phyloP scores from a whole-genome alignment of 2,329 filamentous ascomycete genomes.

The Fusarium azukiicola region DNA sequence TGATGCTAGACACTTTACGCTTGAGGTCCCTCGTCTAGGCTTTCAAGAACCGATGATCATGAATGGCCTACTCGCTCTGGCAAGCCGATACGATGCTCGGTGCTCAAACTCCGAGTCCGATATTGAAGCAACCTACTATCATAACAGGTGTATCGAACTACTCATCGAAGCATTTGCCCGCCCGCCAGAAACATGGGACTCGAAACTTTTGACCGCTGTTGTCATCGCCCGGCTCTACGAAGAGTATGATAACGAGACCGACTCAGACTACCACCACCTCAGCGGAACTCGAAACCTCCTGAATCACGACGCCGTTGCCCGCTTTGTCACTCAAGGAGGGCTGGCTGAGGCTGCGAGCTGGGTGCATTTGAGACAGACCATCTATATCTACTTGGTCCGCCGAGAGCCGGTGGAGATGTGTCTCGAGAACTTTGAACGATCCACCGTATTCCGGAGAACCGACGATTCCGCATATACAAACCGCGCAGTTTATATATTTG shows the following conservation, averaged over 20 bases:
- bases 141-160: neutral
- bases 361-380: slow-evolving; percentile 7
- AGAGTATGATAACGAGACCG: neutral
- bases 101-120: neutral
- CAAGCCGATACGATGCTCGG: slow-evolving; percentile 9
- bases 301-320: slow-evolving; percentile 2
- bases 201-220: neutral
- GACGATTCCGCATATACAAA: slow-evolving; percentile 8
- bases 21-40: neutral
- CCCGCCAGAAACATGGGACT: neutral
- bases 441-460: neutral
- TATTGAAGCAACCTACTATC: slow-evolving; percentile 6
- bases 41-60: slow-evolving; percentile 15
- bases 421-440: slow-evolving; percentile 9
- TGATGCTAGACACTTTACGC: slow-evolving; percentile 1
- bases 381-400: neutral
- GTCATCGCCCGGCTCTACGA: neutral
- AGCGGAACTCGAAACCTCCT: neutral
- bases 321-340: neutral
- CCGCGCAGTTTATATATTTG: neutral
- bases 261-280: slow-evolving; percentile 1
- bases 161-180: slow-evolving; percentile 2
- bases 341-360: slow-evolving; percentile 5
- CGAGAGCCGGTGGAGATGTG: neutral
- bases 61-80: slow-evolving; percentile 3